Evolutionary conservation across 75 land plant genomes (phyloP).

Genomic region (Cunninghamia lanceolata): DNA sequence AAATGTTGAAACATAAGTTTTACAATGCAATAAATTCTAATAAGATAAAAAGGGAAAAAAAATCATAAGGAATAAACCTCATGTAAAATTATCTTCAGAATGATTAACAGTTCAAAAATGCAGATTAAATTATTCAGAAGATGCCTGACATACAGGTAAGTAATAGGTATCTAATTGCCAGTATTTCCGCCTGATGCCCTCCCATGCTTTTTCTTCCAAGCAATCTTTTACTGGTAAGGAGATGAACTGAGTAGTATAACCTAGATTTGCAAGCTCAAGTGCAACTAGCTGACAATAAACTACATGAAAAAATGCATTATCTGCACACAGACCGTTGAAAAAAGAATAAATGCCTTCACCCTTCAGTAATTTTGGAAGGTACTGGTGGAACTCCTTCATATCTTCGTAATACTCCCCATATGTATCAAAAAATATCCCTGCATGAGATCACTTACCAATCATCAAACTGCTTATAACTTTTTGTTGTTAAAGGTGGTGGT

Average conservation of each 20-base stretch:
- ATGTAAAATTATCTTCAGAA: neutral
- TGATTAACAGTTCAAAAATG: neutral
- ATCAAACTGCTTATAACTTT: neutral
- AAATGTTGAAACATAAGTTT: neutral
- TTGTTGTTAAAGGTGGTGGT: neutral
- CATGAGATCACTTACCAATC: neutral
- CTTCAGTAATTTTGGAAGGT: conserved; percentile 80
- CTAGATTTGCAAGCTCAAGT: conserved; percentile 80
- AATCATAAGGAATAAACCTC: neutral
- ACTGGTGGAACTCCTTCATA: conserved; percentile 80
- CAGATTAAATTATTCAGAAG: conserved; percentile 20
- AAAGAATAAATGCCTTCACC: conserved; percentile 90
- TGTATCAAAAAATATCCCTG: conserved; percentile 97
- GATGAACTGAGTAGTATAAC: conserved; percentile 78
- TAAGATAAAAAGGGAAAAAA: neutral
- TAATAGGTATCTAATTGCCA: conserved; percentile 99
- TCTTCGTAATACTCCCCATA: conserved; percentile 98
- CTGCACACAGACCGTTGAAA: conserved; percentile 95
- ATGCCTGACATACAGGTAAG: conserved; percentile 80
- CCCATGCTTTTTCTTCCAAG: conserved; percentile 81
- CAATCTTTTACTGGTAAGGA: conserved; percentile 95
- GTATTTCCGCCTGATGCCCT: conserved; percentile 88
- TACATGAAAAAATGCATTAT: conserved; percentile 96
- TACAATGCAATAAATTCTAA: neutral
- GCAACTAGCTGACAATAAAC: conserved; percentile 95